Conservation (phyloP, 176 grass and related monocot genomes). For the Chloris gayana region DNA sequence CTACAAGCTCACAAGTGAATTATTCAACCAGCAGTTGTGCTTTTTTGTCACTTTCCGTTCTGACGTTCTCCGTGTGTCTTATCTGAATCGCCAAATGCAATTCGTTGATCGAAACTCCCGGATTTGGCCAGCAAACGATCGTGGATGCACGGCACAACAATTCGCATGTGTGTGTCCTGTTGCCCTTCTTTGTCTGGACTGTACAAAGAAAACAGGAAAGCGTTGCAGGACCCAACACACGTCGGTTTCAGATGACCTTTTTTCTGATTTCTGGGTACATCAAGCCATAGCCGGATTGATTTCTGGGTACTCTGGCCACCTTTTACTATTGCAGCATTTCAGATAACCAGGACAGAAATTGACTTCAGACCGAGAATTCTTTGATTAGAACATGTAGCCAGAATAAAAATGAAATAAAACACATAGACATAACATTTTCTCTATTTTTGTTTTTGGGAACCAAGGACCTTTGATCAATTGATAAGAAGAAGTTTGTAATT, state of each 20-base stretch:
- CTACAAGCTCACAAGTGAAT: not conserved
- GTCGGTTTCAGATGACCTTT: not conserved
- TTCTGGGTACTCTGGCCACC: not conserved
- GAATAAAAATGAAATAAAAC: not conserved
- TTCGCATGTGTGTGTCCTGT: not conserved
- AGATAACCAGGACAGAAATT: not conserved
- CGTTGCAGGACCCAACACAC: not conserved
- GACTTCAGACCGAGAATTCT: not conserved
- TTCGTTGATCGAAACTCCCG: too few species aligned
- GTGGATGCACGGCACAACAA: not conserved
- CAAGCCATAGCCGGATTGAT: not conserved
- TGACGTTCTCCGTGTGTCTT: too few species aligned
- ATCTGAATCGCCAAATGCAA: not conserved
- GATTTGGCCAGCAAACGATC: too few species aligned
- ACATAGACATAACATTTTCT: not conserved
- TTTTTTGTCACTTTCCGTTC: not conserved
- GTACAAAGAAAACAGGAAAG: slow-evolving; percentile 24
- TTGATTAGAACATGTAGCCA: not conserved
- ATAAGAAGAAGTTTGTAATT: too few species aligned
- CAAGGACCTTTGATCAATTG: too few species aligned
- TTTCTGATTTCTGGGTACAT: not conserved
- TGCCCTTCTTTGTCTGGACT: not conserved
- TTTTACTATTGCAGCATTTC: not conserved
- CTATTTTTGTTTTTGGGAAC: not conserved
- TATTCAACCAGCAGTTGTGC: not conserved